A percentile compares a stretch with the other conserved stretches of the same genome.
These are phyloP conservation scores for Thielaviopsis euricoi DNA, from an alignment of 2,329 filamentous ascomycete species.

Conservation along the genomic window DNA sequence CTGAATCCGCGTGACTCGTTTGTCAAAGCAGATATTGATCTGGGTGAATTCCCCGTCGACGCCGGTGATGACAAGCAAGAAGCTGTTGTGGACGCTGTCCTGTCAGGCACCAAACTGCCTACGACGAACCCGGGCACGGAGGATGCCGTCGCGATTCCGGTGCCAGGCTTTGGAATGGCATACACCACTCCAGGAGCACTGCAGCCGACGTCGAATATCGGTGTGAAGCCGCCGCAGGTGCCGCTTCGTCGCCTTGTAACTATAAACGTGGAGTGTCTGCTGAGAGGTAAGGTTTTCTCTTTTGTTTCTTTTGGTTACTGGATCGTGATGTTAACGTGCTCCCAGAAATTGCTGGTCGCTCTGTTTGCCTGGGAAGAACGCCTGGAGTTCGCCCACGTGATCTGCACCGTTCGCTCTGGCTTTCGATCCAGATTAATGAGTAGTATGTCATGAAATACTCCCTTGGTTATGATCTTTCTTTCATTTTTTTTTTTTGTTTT, in stretches of 20 bases:
- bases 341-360: slow-evolving; percentile 20
- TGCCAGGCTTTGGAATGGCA: slow-evolving; percentile 3
- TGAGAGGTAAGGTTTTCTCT: slow-evolving; percentile 19
- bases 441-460: background rate
- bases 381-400: slow-evolving; percentile 25
- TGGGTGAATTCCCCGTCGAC: slow-evolving; percentile 22
- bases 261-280: slow-evolving; percentile 20
- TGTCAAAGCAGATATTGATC: slow-evolving; percentile 39
- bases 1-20: slow-evolving; percentile 46
- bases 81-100: background rate
- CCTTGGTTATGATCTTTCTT: background rate
- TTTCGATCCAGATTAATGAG: slow-evolving; percentile 5
- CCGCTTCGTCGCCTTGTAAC: slow-evolving; percentile 19
- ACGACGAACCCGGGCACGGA: background rate
- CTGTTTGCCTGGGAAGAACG: slow-evolving; percentile 24
- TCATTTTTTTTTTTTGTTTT: background rate
- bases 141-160: background rate
- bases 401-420: slow-evolving; percentile 19
- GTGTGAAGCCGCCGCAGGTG: slow-evolving; percentile 13
- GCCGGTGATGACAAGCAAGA: slow-evolving; percentile 4
- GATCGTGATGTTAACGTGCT: background rate
- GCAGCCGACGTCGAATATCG: background rate
- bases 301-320: background rate
- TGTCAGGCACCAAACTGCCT: background rate
- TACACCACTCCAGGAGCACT: background rate